Percentiles rank a stretch among this genome's conserved stretches.
phyloP scores from a whole-genome alignment of 176 grass and related monocot genomes.

The maize (Zea mays) region DNA sequence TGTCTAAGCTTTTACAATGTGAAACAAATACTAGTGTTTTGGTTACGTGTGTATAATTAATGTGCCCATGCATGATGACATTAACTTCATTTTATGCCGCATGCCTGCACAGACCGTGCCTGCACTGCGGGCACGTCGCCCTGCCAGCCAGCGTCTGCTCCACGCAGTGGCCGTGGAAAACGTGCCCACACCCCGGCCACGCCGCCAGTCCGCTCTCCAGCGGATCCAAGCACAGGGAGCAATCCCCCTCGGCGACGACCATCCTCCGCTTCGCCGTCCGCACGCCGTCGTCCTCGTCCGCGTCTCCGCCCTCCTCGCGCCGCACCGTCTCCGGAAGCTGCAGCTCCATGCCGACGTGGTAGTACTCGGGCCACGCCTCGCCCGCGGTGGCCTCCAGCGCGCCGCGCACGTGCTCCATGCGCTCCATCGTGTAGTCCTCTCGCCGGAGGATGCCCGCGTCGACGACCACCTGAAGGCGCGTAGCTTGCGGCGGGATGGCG shows the following conservation, averaged over 20 bases:
- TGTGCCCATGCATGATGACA: too few species aligned
- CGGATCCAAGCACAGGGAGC: constrained; percentile 13
- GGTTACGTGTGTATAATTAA: too few species aligned
- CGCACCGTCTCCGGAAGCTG: constrained; percentile 27
- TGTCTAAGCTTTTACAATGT: too few species aligned
- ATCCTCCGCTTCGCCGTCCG: constrained; percentile 15
- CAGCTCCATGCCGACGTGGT: constrained; percentile 12
- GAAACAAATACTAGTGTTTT: too few species aligned
- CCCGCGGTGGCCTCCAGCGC: background rate
- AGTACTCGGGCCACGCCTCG: background rate
- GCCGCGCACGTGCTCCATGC: background rate
- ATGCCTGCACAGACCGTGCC: background rate
- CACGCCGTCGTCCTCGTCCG: background rate
- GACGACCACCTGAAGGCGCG: constrained; percentile 4
- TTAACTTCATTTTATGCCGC: too few species aligned
- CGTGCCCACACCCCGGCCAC: constrained; percentile 38
- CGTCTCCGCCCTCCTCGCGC: too few species aligned
- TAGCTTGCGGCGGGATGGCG: background rate
- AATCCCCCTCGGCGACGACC: constrained; percentile 6
- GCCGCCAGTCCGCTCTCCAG: constrained; percentile 4
- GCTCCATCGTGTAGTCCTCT: constrained; percentile 3
- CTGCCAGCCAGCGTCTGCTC: constrained; percentile 17
- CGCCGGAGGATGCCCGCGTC: constrained; percentile 31
- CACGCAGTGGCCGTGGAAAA: constrained; percentile 40
- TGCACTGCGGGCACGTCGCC: constrained; percentile 27